These are phyloP conservation scores for Phytophthora hibernalis DNA, from an alignment of 352 stramenopile genomes.

Conservation along the genomic window DNA sequence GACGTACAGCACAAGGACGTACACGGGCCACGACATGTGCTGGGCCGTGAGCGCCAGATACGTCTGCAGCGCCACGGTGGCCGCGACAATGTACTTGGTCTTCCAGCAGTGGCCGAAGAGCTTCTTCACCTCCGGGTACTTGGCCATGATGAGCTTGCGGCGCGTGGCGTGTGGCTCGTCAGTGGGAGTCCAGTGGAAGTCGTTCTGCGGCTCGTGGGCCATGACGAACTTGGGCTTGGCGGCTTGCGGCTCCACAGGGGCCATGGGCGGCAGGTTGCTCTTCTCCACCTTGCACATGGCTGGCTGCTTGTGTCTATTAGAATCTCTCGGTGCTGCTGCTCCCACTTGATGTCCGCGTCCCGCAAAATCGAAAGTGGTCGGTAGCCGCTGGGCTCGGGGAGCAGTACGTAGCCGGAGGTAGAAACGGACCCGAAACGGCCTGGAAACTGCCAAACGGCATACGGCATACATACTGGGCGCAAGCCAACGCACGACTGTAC, in stretches of 20 bases:
- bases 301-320: not conserved
- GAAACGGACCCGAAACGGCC: conserved; percentile 18
- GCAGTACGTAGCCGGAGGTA: conserved; percentile 25
- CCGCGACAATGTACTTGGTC: conserved; percentile 89
- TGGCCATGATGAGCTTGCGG: conserved; percentile 84
- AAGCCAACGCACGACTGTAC: conserved; percentile 24
- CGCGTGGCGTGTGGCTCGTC: conserved; percentile 91
- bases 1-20: conserved; percentile 79
- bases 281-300: conserved; percentile 62
- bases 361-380: conserved; percentile 41
- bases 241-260: conserved; percentile 45
- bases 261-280: conserved; percentile 42
- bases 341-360: conserved; percentile 1
- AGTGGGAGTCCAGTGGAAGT: conserved; percentile 87
- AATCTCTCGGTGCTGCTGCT: no score
- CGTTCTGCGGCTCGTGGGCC: conserved; percentile 51
- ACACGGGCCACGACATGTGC: conserved; percentile 69
- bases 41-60: conserved; percentile 75
- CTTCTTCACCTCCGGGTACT: conserved; percentile 92
- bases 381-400: not conserved
- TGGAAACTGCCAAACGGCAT: conserved; percentile 3
- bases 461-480: conserved; percentile 22
- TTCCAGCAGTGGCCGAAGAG: conserved; percentile 86
- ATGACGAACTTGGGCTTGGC: conserved; percentile 55
- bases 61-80: conserved; percentile 85